phyloP scores from a whole-genome alignment of 306 rosid species.

The Malus sylvestris region DNA sequence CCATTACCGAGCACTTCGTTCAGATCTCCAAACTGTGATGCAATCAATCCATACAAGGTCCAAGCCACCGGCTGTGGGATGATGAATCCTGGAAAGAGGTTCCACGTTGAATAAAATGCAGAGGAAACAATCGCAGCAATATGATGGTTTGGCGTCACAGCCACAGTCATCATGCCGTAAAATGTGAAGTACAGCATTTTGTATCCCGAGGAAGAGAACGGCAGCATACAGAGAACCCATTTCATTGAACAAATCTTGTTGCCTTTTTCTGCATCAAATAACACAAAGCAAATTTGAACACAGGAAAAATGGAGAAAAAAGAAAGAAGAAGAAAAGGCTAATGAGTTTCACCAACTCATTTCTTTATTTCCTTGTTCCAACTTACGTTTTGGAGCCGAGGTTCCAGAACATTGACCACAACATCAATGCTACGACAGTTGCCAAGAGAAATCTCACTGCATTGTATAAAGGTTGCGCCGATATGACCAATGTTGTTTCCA shows the following conservation, averaged over 20 bases:
- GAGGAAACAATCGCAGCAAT: conserved; percentile 53
- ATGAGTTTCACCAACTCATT: neutral
- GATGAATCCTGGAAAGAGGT: conserved; percentile 70
- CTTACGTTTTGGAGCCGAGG: conserved; percentile 66
- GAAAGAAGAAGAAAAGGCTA: neutral
- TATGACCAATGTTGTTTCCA: conserved; percentile 71
- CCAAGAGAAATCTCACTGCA: conserved; percentile 41
- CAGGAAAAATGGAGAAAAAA: neutral
- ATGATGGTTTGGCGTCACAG: conserved; percentile 66
- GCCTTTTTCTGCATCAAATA: conserved; percentile 25
- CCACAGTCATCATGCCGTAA: conserved; percentile 84
- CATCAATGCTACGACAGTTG: conserved; percentile 41
- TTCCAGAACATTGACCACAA: conserved; percentile 72
- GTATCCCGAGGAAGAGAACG: conserved; percentile 56
- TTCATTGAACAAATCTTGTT: conserved; percentile 50
- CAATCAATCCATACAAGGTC: conserved; percentile 58
- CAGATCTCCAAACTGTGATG: conserved; percentile 48
- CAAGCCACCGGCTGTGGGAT: conserved; percentile 48
- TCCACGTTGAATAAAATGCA: conserved; percentile 70
- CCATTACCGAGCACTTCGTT: neutral
- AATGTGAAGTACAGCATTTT: conserved; percentile 65
- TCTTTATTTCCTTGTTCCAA: neutral
- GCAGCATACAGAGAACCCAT: conserved; percentile 71
- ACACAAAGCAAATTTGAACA: neutral
- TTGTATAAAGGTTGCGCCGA: conserved; percentile 59